Base-by-base conservation (phyloP, 768 basidiomycete species). In the Pleurotus djamor region DNA sequence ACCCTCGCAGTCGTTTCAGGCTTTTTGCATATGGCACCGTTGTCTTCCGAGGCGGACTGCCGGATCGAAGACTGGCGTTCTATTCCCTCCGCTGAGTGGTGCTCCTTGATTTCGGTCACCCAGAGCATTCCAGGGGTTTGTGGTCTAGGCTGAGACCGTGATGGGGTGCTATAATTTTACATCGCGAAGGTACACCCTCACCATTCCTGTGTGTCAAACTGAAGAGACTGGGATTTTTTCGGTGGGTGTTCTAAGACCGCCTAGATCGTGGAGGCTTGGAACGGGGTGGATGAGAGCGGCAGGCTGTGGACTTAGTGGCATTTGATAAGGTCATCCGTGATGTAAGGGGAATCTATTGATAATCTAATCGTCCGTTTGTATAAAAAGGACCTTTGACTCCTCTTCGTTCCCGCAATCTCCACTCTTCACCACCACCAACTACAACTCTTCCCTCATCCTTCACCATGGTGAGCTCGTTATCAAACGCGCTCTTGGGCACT, bases 121-220 rank as follows among this genome's bases (percentile, higher is more conserved):
- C 54, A 56, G 54, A 56, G 54, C 54, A 56, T n/a, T 56, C 54
- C 54, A 56, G n/a, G n/a, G n/a, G n/a, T n/a, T n/a, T n/a, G n/a
- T n/a, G n/a, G n/a, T n/a, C n/a, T n/a, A n/a, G n/a, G n/a, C n/a
- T n/a, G n/a, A n/a, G n/a, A n/a, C n/a, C n/a, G n/a, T n/a, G n/a
- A n/a, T n/a, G n/a, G n/a, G n/a, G n/a, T n/a, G n/a, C n/a, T n/a
- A n/a, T n/a, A 1, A 28, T 28, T 28, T 28, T 28, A 28, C 21
- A 28, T 28, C 21, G 21, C 21, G 21, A 28, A 28, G 7, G 16
- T 7, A 17, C 45, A 12, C 7, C 45, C 1, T 12, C 45, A 17
- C 45, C 7, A 47, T 47, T 47, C 17, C 2, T 47, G 16, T n/a
- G n/a, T n/a, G n/a, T 47, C 16, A 17, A 7, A n/a, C n/a, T n/a